Conservation (phyloP, 2,329 filamentous ascomycete species). For the Curvularia spicifera region DNA sequence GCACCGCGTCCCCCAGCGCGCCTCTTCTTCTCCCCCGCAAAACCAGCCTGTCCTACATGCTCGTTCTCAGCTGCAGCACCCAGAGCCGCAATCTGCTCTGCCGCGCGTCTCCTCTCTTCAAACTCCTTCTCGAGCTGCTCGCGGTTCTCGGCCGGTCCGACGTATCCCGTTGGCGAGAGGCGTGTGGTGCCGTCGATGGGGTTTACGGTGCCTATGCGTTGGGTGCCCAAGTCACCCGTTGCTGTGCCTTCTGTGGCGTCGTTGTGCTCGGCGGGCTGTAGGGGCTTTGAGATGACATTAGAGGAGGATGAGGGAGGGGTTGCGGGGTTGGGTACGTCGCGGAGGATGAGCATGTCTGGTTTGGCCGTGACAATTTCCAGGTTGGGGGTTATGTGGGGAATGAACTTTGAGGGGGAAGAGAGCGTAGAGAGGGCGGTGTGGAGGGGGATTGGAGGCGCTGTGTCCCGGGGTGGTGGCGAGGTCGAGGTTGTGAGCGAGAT, state of each 20-base stretch:
- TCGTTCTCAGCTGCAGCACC: neutral
- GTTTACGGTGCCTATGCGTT: conserved; percentile 26
- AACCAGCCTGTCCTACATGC: neutral
- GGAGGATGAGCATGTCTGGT: conserved; percentile 41
- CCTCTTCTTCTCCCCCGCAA: conserved; percentile 15
- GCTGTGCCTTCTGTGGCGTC: neutral
- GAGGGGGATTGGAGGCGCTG: conserved; percentile 30
- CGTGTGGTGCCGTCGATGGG: conserved; percentile 47
- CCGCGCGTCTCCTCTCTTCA: conserved; percentile 32
- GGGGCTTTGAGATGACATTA: neutral
- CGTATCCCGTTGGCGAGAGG: conserved; percentile 44
- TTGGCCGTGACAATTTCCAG: conserved; percentile 41
- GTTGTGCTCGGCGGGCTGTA: neutral
- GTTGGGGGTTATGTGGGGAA: conserved; percentile 36
- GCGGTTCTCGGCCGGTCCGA: conserved; percentile 33
- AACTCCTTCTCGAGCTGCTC: conserved; percentile 34
- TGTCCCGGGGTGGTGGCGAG: conserved; percentile 22
- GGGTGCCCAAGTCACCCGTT: neutral
- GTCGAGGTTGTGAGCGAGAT: conserved; percentile 37
- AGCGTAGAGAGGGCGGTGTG: conserved; percentile 39
- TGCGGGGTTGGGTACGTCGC: conserved; percentile 15
- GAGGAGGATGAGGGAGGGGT: neutral
- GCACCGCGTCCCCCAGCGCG: conserved; percentile 18
- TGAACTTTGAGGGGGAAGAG: conserved; percentile 36
- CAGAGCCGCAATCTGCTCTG: conserved; percentile 11